A percentile compares a stretch with the other conserved stretches of the same genome.
These are phyloP conservation scores for Coix lacrymajobi DNA, from an alignment of 176 grass and related monocot species.

Conservation along the genomic window DNA sequence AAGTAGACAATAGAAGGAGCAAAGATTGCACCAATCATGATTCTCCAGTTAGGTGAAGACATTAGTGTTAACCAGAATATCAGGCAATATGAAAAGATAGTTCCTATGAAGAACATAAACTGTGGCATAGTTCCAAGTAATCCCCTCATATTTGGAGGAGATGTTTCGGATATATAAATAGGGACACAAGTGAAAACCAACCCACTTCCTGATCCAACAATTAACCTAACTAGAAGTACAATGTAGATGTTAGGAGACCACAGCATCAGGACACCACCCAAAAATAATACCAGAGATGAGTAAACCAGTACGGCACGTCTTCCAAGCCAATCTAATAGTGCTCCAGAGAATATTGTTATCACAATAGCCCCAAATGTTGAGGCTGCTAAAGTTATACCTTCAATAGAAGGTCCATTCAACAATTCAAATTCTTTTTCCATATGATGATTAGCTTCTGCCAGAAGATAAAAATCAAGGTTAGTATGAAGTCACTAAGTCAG, in stretches of 20 bases:
- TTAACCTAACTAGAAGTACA: slow-evolving; percentile 76
- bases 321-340: slow-evolving; percentile 67
- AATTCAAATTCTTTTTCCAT: slow-evolving; percentile 76
- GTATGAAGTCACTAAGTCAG: not conserved
- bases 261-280: slow-evolving; percentile 53
- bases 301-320: slow-evolving; percentile 64
- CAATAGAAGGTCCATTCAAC: slow-evolving; percentile 47
- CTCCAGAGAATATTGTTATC: slow-evolving; percentile 77
- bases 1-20: slow-evolving; percentile 83
- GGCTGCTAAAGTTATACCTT: slow-evolving; percentile 61
- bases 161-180: slow-evolving; percentile 92
- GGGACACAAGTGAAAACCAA: slow-evolving; percentile 86
- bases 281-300: slow-evolving; percentile 73
- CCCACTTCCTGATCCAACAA: slow-evolving; percentile 82
- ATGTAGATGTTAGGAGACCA: slow-evolving; percentile 88
- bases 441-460: slow-evolving; percentile 56
- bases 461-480: slow-evolving; percentile 23
- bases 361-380: slow-evolving; percentile 72
- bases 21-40: slow-evolving; percentile 63
- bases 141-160: slow-evolving; percentile 71
- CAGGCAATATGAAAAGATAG: slow-evolving; percentile 83
- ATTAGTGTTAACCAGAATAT: slow-evolving; percentile 74
- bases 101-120: slow-evolving; percentile 67
- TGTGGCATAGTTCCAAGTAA: slow-evolving; percentile 72
- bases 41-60: slow-evolving; percentile 58